These are phyloP conservation scores for Fusarium palustre DNA, from an alignment of 2,329 filamentous ascomycete genomes.

Conservation along the genomic window DNA sequence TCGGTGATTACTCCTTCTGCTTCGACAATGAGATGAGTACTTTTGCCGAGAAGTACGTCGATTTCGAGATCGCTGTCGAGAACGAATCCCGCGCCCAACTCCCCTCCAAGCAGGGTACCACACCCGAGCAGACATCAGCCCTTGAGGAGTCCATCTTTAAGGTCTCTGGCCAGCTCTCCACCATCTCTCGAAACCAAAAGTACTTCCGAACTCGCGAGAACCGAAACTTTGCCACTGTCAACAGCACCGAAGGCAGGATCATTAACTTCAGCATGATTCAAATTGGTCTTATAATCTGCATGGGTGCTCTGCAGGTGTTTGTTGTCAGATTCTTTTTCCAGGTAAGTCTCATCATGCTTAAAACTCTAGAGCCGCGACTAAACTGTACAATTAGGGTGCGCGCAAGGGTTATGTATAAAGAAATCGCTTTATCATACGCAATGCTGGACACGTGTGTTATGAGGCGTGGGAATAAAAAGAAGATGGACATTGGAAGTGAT, in stretches of 20 bases:
- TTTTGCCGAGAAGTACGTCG: constrained; percentile 96
- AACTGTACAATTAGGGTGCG: constrained; percentile 62
- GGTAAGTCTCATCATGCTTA: constrained; percentile 56
- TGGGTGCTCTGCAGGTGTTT: constrained; percentile 97
- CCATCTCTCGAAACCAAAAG: constrained; percentile 96
- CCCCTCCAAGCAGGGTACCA: constrained; percentile 88
- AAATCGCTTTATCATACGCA: constrained; percentile 36
- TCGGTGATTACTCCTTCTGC: constrained; percentile 95
- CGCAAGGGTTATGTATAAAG: constrained; percentile 76
- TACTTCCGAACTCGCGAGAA: constrained; percentile 99
- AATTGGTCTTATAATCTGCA: constrained; percentile 88
- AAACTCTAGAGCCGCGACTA: not conserved
- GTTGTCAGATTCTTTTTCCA: constrained; percentile 99
- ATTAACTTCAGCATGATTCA: constrained; percentile 98
- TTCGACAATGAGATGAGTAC: constrained; percentile 99
- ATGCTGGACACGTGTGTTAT: constrained; percentile 45
- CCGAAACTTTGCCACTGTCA: constrained; percentile 97
- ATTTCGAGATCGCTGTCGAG: constrained; percentile 97
- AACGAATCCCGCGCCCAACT: constrained; percentile 86
- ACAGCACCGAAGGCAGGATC: constrained; percentile 94
- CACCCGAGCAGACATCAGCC: constrained; percentile 86
- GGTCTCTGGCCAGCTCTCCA: constrained; percentile 90
- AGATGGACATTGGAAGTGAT: constrained; percentile 45
- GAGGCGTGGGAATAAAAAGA: constrained; percentile 50
- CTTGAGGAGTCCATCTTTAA: constrained; percentile 97